Evolutionary conservation across 1,284 basidiomycete genomes (phyloP).

Genomic region (Thelephora terrestris): DNA sequence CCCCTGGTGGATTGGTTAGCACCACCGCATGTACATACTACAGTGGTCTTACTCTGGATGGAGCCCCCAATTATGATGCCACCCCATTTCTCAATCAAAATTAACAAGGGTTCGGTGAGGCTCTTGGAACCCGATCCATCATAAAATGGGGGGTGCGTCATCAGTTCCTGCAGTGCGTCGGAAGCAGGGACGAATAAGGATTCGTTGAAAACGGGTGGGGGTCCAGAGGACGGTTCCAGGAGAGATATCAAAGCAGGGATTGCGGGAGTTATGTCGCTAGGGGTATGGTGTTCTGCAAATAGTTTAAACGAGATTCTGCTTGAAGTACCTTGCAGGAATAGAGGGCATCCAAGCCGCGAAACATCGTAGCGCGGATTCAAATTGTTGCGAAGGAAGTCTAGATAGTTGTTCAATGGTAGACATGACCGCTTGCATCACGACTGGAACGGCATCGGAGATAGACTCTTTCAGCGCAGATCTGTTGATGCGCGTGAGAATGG

Average conservation of each 20-base stretch:
- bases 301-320: slow-evolving; percentile 1
- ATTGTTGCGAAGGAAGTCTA: slow-evolving; percentile 28
- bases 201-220: slow-evolving; percentile 31
- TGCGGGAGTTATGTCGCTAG: slow-evolving; percentile 51
- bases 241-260: slow-evolving; percentile 52
- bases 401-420: slow-evolving; percentile 31
- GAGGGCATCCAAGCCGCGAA: slow-evolving; percentile 73
- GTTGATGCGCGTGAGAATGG: not conserved
- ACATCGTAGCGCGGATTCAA: slow-evolving; percentile 65
- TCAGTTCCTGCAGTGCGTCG: slow-evolving; percentile 67
- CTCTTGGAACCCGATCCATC: slow-evolving; percentile 62
- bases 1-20: slow-evolving; percentile 18
- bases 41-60: too few species aligned
- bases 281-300: slow-evolving; percentile 3
- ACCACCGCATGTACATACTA: too few species aligned
- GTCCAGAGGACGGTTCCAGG: slow-evolving; percentile 35
- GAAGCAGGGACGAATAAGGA: slow-evolving; percentile 52
- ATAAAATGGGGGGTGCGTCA: slow-evolving; percentile 61
- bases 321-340: slow-evolving; percentile 54
- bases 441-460: slow-evolving; percentile 41
- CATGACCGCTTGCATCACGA: slow-evolving; percentile 61
- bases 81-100: slow-evolving; percentile 59
- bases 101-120: slow-evolving; percentile 72
- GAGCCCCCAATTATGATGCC: slow-evolving; percentile 35
- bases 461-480: slow-evolving; percentile 3